A percentile compares a stretch with the other conserved stretches of the same genome.
Evolutionary conservation across 1,284 basidiomycete species (phyloP).

Genomic region (Leucoagaricus sp.): DNA sequence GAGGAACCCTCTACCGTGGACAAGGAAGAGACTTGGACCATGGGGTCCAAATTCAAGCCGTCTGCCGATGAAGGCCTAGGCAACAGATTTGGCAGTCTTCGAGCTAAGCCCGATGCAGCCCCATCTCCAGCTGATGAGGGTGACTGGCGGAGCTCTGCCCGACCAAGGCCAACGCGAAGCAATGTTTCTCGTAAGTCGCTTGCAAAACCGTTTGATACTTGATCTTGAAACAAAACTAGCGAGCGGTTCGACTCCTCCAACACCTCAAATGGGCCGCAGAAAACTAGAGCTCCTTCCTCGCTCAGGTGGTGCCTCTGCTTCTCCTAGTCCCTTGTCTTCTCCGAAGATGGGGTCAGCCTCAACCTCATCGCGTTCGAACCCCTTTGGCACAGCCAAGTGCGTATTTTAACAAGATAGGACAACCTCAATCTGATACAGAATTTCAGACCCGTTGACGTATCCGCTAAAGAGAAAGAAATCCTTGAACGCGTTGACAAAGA

Average conservation of each 20-base stretch:
- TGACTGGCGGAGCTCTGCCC: slow-evolving; percentile 60
- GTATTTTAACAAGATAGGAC: slow-evolving; percentile 20
- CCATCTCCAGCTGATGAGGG: slow-evolving; percentile 50
- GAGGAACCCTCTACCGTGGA: slow-evolving; percentile 64
- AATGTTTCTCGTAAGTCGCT: slow-evolving; percentile 62
- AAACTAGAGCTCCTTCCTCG: slow-evolving; percentile 86
- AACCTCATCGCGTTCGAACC: slow-evolving; percentile 56
- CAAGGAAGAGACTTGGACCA: slow-evolving; percentile 73
- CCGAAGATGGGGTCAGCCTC: slow-evolving; percentile 63
- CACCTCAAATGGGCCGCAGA: slow-evolving; percentile 74
- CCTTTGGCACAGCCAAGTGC: slow-evolving; percentile 87
- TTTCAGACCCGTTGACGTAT: slow-evolving; percentile 81
- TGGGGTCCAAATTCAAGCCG: slow-evolving; percentile 71
- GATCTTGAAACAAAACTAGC: slow-evolving; percentile 39
- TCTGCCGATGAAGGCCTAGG: slow-evolving; percentile 38
- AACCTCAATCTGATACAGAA: slow-evolving; percentile 8
- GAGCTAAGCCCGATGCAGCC: slow-evolving; percentile 52
- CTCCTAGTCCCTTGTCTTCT: slow-evolving; percentile 72
- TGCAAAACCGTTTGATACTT: slow-evolving; percentile 13
- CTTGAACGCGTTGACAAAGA: slow-evolving; percentile 70
- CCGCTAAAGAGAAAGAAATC: slow-evolving; percentile 76
- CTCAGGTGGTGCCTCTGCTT: slow-evolving; percentile 58
- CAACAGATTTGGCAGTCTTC: slow-evolving; percentile 51
- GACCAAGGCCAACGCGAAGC: slow-evolving; percentile 40
- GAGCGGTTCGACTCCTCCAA: slow-evolving; percentile 73